These are phyloP conservation scores for Hepatocystis sp. DNA, from an alignment of 169 alveolate species.

Conservation along the genomic window DNA sequence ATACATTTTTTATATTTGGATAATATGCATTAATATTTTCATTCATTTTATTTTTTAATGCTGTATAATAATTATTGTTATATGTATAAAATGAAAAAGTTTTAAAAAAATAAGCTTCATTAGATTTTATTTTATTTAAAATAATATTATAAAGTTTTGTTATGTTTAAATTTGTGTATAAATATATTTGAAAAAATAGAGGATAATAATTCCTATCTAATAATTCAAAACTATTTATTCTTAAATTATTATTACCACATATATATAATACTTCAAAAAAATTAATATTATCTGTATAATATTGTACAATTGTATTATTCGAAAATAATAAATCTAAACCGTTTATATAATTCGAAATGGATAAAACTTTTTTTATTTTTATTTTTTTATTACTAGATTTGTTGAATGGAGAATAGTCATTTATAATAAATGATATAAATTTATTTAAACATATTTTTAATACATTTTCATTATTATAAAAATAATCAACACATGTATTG, in stretches of 20 bases:
- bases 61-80: constrained; percentile 23
- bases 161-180: constrained; percentile 19
- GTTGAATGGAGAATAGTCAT: constrained; percentile 1
- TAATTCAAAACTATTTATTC: constrained; percentile 56
- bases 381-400: not conserved
- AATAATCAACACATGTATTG: constrained; percentile 31
- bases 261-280: constrained; percentile 52
- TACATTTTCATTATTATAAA: constrained; percentile 16
- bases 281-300: constrained; percentile 59
- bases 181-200: constrained; percentile 34
- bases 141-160: constrained; percentile 33
- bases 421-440: constrained; percentile 22
- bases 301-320: constrained; percentile 70
- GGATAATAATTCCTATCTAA: constrained; percentile 41
- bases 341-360: constrained; percentile 15
- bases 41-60: constrained; percentile 65
- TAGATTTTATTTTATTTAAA: constrained; percentile 5
- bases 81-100: constrained; percentile 23
- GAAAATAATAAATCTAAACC: constrained; percentile 42
- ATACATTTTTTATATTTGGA: constrained; percentile 29
- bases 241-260: constrained; percentile 70
- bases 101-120: constrained; percentile 40
- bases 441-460: constrained; percentile 68
- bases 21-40: constrained; percentile 29
- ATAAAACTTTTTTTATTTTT: constrained; percentile 1